These are phyloP conservation scores for Nicotiana benthamiana DNA, from an alignment of 257 asterid species.

Conservation along the genomic window DNA sequence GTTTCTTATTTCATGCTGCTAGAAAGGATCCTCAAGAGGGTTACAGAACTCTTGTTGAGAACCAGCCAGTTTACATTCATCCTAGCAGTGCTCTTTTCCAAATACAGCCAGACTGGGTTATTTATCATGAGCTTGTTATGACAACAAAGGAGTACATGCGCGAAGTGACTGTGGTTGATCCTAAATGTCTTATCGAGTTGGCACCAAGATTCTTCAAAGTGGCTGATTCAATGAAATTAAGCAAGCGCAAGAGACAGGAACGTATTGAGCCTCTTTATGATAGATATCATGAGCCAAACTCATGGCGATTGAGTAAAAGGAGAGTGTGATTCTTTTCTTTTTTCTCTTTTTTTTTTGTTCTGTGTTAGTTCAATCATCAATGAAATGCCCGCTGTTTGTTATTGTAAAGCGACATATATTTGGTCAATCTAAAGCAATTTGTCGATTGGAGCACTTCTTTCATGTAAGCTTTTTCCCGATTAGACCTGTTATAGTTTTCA, in stretches of 20 bases:
- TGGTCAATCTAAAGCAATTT: neutral
- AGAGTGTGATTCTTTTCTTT: slow-evolving; percentile 39
- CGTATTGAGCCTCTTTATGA: slow-evolving; percentile 91
- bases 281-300: slow-evolving; percentile 87
- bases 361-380: slow-evolving; percentile 6
- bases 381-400: neutral
- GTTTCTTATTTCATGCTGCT: slow-evolving; percentile 87
- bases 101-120: slow-evolving; percentile 96
- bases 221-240: slow-evolving; percentile 84
- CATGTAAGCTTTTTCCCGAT: neutral
- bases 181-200: slow-evolving; percentile 92
- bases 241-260: slow-evolving; percentile 97
- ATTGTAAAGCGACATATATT: slow-evolving; percentile 7
- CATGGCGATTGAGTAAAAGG: slow-evolving; percentile 95
- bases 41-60: slow-evolving; percentile 74
- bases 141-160: slow-evolving; percentile 97
- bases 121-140: slow-evolving; percentile 89
- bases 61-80: slow-evolving; percentile 88
- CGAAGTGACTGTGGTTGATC: slow-evolving; percentile 82
- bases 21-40: slow-evolving; percentile 97
- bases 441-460: neutral
- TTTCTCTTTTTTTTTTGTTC: neutral
- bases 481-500: neutral
- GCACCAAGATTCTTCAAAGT: slow-evolving; percentile 95
- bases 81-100: slow-evolving; percentile 95